Evolutionary conservation across 1,139 yeast genomes (phyloP), one percentile per base, ranked within the genome.

Genomic region (Candida mesenterica): DNA sequence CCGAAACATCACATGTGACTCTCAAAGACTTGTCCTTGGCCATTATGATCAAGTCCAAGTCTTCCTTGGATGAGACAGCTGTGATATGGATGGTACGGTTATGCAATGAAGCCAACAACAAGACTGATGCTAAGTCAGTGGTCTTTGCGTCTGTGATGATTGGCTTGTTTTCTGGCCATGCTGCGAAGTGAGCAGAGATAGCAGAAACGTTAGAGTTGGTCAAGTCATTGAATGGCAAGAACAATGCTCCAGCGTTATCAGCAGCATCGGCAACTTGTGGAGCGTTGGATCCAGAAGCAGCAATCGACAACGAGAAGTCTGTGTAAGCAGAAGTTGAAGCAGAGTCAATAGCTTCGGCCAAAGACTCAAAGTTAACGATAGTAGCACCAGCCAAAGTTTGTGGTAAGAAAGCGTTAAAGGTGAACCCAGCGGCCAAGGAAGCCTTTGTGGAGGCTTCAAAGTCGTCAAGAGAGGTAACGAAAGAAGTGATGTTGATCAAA

Each of bases 111-210:
- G 97, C 96, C 64, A 92, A 72, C 56, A 92, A 75, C 57, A 92
- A 69, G 36, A 90, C 84, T 4, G 96, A 85, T 15, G 98, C 97
- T 54, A 92, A 73, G 55, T 88, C 94, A 30, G 97, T 86, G 19
- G 94, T 81, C 59, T 79, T 82, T 32, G 97, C 97, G 63, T 92
- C 97, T 32, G 96, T 88, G 48, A 90, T 75, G 45, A 92, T 85
- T 44, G 95, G 94, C 68, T 88, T 89, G 55, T 65, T 63, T 37
- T 73, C 70, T 37, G 96, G 96, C 97, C 97, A 90, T 30, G 79
- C 67, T 45, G 82, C 77, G 50, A 89, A 82, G 52, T 88, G 94
- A 28, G 84, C 75, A 26, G 95, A 79, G 32, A 88, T 82, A 23
- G 84, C 72, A 16, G 90, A 75, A 36, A 90, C 87, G 54, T 82